Conservation (phyloP, 768 basidiomycete species). For the Mycena kentingensis region DNA sequence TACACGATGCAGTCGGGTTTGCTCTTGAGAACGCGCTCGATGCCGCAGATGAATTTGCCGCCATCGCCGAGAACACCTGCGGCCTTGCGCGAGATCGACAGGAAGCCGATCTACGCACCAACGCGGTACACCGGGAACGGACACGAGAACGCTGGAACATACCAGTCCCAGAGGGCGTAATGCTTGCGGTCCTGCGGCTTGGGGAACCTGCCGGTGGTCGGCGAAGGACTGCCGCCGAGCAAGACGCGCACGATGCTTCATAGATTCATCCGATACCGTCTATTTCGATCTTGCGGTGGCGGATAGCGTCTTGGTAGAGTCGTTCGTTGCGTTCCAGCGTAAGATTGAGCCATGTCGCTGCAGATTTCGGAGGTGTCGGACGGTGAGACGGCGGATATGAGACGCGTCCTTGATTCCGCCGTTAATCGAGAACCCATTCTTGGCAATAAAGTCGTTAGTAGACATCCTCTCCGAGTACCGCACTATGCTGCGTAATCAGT, state of each 20-base stretch:
- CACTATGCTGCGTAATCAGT: slow-evolving; percentile 43
- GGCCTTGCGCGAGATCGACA: no score
- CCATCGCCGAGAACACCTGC: no score
- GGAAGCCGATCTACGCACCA: no score
- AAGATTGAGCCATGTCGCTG: not conserved
- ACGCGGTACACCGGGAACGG: slow-evolving; percentile 5
- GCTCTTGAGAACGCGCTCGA: not conserved
- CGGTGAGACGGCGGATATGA: slow-evolving; percentile 72
- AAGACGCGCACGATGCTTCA: no score
- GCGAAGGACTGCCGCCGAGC: no score
- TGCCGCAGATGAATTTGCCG: no score
- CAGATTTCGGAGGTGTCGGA: slow-evolving; percentile 55
- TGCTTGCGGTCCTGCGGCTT: not conserved
- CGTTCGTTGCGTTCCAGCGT: not conserved
- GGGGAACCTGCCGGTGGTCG: not conserved
- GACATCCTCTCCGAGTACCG: slow-evolving; percentile 70
- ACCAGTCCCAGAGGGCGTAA: slow-evolving; percentile 3
- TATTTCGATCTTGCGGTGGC: not conserved
- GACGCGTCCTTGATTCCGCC: slow-evolving; percentile 88
- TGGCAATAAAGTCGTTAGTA: slow-evolving; percentile 72
- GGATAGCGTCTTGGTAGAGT: not conserved
- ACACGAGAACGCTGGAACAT: slow-evolving; percentile 4
- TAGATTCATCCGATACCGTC: not conserved
- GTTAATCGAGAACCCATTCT: slow-evolving; percentile 74
- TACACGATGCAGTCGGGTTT: not conserved